These are phyloP conservation scores for Thermothelomyces thermophilus DNA, from an alignment of 2,329 filamentous ascomycete genomes.

Conservation along the genomic window DNA sequence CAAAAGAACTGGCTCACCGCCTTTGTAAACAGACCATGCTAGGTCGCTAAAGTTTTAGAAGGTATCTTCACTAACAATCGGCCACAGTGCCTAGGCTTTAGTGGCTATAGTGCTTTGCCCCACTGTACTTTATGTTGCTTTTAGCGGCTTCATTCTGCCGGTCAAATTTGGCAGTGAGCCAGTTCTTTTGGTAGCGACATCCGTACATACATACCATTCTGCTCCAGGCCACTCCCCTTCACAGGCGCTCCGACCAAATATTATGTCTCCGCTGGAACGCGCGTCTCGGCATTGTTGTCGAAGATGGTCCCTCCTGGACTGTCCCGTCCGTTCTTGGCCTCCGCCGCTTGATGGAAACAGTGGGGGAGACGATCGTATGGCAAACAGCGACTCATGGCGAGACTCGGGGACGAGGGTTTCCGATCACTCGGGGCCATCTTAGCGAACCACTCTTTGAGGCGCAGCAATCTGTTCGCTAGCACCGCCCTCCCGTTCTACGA, in stretches of 20 bases:
- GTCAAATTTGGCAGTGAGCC: no score
- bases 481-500: neutral
- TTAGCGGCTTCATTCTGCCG: no score
- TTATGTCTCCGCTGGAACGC: slow-evolving; percentile 8
- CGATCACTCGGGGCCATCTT: slow-evolving; percentile 3
- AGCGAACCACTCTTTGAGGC: slow-evolving; percentile 16
- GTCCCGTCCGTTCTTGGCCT: slow-evolving; percentile 2
- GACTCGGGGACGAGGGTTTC: slow-evolving; percentile 13
- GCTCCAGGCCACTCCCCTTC: no score
- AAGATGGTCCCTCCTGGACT: neutral
- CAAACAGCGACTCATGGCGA: slow-evolving; percentile 11
- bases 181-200: no score
- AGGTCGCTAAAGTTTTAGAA: no score
- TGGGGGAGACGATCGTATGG: slow-evolving; percentile 9
- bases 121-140: no score
- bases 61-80: no score
- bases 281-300: slow-evolving; percentile 5
- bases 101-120: no score
- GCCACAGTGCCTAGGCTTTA: no score
- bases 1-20: no score
- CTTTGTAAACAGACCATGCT: no score
- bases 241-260: neutral
- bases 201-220: neutral
- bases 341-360: slow-evolving; percentile 9
- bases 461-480: slow-evolving; percentile 18